phyloP scores from a whole-genome alignment of 2,329 filamentous ascomycete species.

The Fonsecaea nubica region DNA sequence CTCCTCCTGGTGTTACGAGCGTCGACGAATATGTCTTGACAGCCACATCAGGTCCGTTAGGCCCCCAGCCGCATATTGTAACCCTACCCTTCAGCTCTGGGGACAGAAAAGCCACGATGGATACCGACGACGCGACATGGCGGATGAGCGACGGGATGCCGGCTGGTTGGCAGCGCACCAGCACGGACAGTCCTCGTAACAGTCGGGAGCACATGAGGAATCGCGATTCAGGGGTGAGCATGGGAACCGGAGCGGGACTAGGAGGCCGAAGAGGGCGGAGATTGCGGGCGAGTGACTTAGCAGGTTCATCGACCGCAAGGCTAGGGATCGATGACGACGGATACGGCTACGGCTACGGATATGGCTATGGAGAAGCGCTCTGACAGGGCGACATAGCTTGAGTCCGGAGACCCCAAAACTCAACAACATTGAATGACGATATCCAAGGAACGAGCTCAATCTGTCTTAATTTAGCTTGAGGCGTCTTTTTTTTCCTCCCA shows the following conservation, averaged over 20 bases:
- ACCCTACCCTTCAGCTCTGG: neutral
- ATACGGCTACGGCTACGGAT: neutral
- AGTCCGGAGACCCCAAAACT: neutral
- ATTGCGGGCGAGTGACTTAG: slow-evolving; percentile 24
- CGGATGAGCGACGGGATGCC: slow-evolving; percentile 34
- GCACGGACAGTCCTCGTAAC: slow-evolving; percentile 16
- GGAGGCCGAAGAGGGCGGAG: slow-evolving; percentile 3
- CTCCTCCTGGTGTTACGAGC: slow-evolving; percentile 10
- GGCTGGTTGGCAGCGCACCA: slow-evolving; percentile 32
- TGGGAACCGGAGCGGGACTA: neutral
- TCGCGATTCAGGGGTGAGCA: slow-evolving; percentile 10
- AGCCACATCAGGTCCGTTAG: slow-evolving; percentile 4
- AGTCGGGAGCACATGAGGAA: slow-evolving; percentile 15
- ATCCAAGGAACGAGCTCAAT: neutral
- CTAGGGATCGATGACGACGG: neutral
- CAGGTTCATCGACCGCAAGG: neutral
- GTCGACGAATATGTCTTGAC: slow-evolving; percentile 21
- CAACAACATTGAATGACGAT: neutral
- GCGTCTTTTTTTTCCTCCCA: neutral
- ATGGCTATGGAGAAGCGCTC: slow-evolving; percentile 14
- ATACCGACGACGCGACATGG: slow-evolving; percentile 27
- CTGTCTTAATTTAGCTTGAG: neutral
- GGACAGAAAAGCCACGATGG: slow-evolving; percentile 1
- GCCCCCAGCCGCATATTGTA: slow-evolving; percentile 7
- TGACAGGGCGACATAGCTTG: neutral